Percentiles rank a stretch among this genome's conserved stretches.
Evolutionary conservation across 129 eudicot species (phyloP).

Genomic region (Heracleum sosnowskyi): DNA sequence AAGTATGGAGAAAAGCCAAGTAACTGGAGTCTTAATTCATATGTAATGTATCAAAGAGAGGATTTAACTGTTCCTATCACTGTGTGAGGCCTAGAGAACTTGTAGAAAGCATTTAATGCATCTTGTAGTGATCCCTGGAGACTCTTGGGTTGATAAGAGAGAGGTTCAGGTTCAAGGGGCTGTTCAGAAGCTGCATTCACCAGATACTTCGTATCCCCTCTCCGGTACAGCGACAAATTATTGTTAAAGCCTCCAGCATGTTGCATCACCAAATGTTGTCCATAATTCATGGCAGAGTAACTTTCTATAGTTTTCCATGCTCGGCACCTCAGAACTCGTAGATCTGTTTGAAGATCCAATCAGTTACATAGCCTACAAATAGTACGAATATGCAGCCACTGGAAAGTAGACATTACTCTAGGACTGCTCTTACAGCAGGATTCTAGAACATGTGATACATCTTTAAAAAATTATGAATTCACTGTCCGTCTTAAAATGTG

Average conservation of each 20-base stretch:
- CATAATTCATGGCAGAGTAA: constrained; percentile 19
- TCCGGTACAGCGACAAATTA: constrained; percentile 21
- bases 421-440: not conserved
- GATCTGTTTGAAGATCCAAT: constrained; percentile 39
- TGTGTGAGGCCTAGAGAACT: constrained; percentile 97
- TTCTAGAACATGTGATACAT: not conserved
- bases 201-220: constrained; percentile 18
- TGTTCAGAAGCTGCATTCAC: constrained; percentile 49
- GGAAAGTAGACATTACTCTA: not conserved
- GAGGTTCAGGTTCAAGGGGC: constrained; percentile 58
- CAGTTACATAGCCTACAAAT: not conserved
- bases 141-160: constrained; percentile 31
- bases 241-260: constrained; percentile 17
- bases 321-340: constrained; percentile 31
- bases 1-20: not conserved
- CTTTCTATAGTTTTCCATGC: constrained; percentile 19
- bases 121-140: constrained; percentile 33
- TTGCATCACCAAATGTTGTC: constrained; percentile 22
- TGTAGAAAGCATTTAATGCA: constrained; percentile 72
- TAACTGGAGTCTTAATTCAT: not conserved
- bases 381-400: not conserved
- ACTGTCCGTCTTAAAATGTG: not conserved
- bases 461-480: not conserved
- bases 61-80: constrained; percentile 91
- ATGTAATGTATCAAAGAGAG: constrained; percentile 5